Conservation (phyloP, 208 protist genomes). For the Trypanosoma lewisi region DNA sequence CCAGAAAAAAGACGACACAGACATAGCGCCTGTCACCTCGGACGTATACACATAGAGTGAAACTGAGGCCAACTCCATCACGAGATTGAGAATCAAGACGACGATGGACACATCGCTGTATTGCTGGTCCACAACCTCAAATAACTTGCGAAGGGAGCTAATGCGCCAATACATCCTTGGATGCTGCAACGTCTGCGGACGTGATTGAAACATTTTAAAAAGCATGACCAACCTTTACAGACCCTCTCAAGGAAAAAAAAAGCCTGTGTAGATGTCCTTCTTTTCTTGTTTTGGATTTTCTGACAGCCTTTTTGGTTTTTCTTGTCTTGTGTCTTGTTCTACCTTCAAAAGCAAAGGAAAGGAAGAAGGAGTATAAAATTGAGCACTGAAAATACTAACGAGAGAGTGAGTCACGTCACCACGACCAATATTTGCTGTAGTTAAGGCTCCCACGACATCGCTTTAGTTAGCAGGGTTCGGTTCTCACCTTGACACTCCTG, state of each 20-base stretch:
- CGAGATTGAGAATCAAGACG: slow-evolving; percentile 47
- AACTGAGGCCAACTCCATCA: slow-evolving; percentile 59
- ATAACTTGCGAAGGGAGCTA: slow-evolving; percentile 42
- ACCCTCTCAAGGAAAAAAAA: background rate
- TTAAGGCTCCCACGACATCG: no score
- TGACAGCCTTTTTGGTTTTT: no score
- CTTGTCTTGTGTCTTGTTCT: no score
- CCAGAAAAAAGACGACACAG: slow-evolving; percentile 51
- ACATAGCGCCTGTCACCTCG: slow-evolving; percentile 29
- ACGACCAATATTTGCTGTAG: no score
- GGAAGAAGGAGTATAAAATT: no score
- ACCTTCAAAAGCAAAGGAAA: no score
- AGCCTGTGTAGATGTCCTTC: background rate
- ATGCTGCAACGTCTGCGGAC: background rate
- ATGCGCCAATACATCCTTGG: slow-evolving; percentile 21
- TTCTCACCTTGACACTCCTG: no score
- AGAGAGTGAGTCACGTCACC: no score
- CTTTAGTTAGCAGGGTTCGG: no score
- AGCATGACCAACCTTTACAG: background rate
- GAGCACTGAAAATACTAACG: no score
- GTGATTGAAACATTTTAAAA: slow-evolving; percentile 6
- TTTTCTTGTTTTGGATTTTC: slow-evolving; percentile 8
- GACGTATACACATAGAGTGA: slow-evolving; percentile 75
- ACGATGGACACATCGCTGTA: slow-evolving; percentile 58
- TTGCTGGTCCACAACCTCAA: slow-evolving; percentile 42